Percentiles rank a stretch among this genome's conserved stretches.
phyloP scores from a whole-genome alignment of 78 protist species.

The Trichosphaerium sp. region DNA sequence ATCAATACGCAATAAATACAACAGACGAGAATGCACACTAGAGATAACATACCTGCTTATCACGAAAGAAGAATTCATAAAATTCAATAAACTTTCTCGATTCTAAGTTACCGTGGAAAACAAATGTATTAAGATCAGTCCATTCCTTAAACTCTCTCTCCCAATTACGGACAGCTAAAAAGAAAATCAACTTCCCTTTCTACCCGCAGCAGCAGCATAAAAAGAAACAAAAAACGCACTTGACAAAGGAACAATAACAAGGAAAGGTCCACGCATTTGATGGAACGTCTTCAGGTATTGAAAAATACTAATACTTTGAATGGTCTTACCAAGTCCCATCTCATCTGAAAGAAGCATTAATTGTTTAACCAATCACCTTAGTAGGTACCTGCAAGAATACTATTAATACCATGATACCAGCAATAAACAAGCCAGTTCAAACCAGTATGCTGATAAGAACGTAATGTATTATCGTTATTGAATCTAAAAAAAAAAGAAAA shows the following conservation, averaged over 20 bases:
- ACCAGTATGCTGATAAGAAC: slow-evolving; percentile 68
- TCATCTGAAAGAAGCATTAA: too few relatives aligned
- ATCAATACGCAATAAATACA: too few relatives aligned
- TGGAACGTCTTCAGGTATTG: slow-evolving; percentile 20
- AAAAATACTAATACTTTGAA: slow-evolving; percentile 45
- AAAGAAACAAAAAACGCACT: neutral
- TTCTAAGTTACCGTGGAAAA: slow-evolving; percentile 52
- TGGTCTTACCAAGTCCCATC: slow-evolving; percentile 80
- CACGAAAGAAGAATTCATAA: slow-evolving; percentile 49
- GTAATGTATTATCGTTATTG: neutral
- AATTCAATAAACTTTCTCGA: slow-evolving; percentile 41
- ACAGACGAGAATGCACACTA: too few relatives aligned
- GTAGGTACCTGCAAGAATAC: slow-evolving; percentile 68
- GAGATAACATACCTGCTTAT: neutral
- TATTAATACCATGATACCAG: slow-evolving; percentile 15
- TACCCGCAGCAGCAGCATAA: neutral
- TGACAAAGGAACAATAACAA: slow-evolving; percentile 73
- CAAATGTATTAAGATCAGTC: slow-evolving; percentile 2
- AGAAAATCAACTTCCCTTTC: neutral
- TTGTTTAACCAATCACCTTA: slow-evolving; percentile 7
- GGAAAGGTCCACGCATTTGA: slow-evolving; percentile 75
- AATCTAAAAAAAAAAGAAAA: neutral
- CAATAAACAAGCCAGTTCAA: slow-evolving; percentile 67
- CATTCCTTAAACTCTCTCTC: slow-evolving; percentile 65
- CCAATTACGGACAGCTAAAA: slow-evolving; percentile 76